Percentiles rank a stretch among this genome's conserved stretches.
These are phyloP conservation scores for Tetradesmus lagerheimii DNA, from an alignment of 139 green algal species.

Conservation along the genomic window DNA sequence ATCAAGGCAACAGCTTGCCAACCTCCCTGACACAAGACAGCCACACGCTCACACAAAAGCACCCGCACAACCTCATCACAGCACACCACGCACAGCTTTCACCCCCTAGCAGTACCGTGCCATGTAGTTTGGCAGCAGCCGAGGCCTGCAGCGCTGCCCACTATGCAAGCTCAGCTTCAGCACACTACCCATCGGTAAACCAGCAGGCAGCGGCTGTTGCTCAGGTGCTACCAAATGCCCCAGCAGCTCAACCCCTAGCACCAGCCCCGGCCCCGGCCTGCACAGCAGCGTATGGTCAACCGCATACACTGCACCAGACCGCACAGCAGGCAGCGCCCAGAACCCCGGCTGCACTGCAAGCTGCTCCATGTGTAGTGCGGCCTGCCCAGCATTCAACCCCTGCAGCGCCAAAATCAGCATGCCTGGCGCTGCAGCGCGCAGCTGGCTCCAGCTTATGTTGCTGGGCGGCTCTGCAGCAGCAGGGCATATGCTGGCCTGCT, in stretches of 20 bases:
- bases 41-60: neutral
- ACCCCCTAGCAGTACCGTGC: conserved; percentile 39
- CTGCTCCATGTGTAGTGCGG: conserved; percentile 58
- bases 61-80: neutral
- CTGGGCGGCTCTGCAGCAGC: conserved; percentile 61
- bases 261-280: conserved; percentile 81
- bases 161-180: conserved; percentile 76
- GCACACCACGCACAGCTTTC: neutral
- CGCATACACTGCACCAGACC: conserved; percentile 80
- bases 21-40: neutral
- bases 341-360: conserved; percentile 86
- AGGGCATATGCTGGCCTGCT: neutral
- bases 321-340: conserved; percentile 91
- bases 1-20: too few species aligned
- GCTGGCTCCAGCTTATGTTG: conserved; percentile 60
- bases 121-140: conserved; percentile 84
- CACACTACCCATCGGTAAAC: conserved; percentile 84
- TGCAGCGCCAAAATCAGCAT: conserved; percentile 75
- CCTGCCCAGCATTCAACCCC: neutral
- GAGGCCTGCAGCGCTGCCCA: conserved; percentile 83
- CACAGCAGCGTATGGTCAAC: conserved; percentile 71
- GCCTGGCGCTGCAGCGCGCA: conserved; percentile 71
- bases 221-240: conserved; percentile 78
- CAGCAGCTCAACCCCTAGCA: conserved; percentile 91
- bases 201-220: neutral